Evolutionary conservation across 352 stramenopile genomes (phyloP), one percentile per base, ranked within the genome.

Genomic region (Globisporangium paroecandrum): DNA sequence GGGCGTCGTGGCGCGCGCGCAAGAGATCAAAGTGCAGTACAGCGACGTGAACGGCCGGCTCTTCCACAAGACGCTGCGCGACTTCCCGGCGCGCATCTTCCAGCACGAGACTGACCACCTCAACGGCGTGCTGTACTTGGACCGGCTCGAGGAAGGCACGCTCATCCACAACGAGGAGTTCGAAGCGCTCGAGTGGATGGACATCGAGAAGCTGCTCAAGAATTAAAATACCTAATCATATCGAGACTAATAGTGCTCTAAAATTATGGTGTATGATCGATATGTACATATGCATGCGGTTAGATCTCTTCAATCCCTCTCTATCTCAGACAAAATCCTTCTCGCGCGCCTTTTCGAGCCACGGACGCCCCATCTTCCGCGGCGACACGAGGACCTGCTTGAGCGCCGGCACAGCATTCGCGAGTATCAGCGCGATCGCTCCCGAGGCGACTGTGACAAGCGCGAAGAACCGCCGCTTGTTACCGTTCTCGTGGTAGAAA

Each of bases 111-210:
- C 91, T 5, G 85, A 95, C 71, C 87, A 95, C 25, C 69, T 95
- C 20, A 80, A 93, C 51, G 87, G 87, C 56, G 71, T 93, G 25
- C 75, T 95, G 59, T 93, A 91, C 69, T 68, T 93, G 27, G 83
- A 95, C 62, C 81, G 81, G n/a, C 65, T 93, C 49, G 82, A 92
- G 22, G 62, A 78, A 13, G 74, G 83, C 59, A 87, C 77, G 38
- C 76, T 95, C 49, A 90, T 95, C 70, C 87, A 95, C 72, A 90
- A 93, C 62, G 83, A 93, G 58, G 87, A 95, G 72, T 93, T 93
- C 36, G 73, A 85, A 41, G 69, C 77, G 25, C 77, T 94, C 54
- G 82, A 91, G 46, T 88, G 69, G 61, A 64, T 77, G 34, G 76
- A 89, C 56, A 73, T 93, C 15, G 72, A 87, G 61, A 80, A 90